Evolutionary conservation across 2,329 filamentous ascomycete species (phyloP), one percentile per base, ranked within the genome.

Genomic region (Teratosphaeria viscida): DNA sequence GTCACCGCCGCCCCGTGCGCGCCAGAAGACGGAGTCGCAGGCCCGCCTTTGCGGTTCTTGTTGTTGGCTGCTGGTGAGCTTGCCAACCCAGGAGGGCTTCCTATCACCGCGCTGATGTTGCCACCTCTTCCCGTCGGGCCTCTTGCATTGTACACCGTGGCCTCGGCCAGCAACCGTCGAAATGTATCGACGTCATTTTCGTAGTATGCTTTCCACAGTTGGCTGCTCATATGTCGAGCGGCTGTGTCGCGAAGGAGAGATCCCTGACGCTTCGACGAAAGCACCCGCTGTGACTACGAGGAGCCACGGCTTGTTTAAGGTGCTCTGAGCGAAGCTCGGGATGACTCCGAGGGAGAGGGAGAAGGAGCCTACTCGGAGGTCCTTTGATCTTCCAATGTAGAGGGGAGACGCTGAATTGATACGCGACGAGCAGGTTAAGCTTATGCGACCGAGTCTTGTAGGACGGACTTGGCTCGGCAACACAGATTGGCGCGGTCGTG

Each of bases 161-260:
- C 85, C 72, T 86, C 85, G 72, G 86, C 86, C 82, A 99, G 83
- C 73, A 95, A 84, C 79, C 87, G 88, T 79, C 89, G 88, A 83
- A 99, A 97, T 73, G 80, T 85, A 75, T 95, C 92, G 85, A 96
- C 88, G 85, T 99, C 91, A 83, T 96, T 89, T 85, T 96, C 88
- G 81, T 95, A 88, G 75, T 92, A 97, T 75, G 85, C 90, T 83
- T 91, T 92, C 92, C 92, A 96, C 76, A 99, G 85, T 84, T 88
- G 84, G 80, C 91, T 88, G 87, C 90, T 97, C 92, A 97, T 94
- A 60, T 60, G 66, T 32, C 14, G 85, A 85, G 85, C 72, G 66
- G 65, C 67, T 63, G 4, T n/a, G 64, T 69, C 62, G 63, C 64
- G 54, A 60, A 62, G 68, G 72, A 70, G 72, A 71, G 66, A 61